Evolutionary conservation across 108 stramenopile genomes (phyloP), one percentile per base, ranked within the genome.

Genomic region (Seminavis robusta): DNA sequence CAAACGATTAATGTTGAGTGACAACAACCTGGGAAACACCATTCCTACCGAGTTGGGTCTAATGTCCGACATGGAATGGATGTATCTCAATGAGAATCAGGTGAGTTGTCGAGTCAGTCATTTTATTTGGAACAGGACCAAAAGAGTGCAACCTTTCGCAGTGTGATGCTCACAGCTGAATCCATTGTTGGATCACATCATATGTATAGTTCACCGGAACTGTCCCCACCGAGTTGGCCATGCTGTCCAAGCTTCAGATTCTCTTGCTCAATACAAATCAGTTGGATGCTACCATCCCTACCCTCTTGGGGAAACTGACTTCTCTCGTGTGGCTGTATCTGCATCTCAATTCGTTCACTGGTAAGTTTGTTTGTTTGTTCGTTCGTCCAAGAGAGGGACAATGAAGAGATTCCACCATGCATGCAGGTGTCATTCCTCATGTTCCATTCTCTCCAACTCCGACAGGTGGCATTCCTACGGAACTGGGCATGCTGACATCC

Each of bases 41-140:
- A 49, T 61, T 1, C 59, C 59, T 3, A 29, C 59, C 11, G 59
- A 61, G 47, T 5, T 61, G 6, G 47, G 47, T 3, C 17, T 33
- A 28, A 19, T 61, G 36, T 11, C 24, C 8, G 21, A 21, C 13
- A 20, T 49, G 9, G 43, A 38, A 26, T 9, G 26, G 20, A 0
- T 61, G 10, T 43, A 32, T 40, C 24, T 61, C 11, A 20, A 47
- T 17, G 47, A 45, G 24, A 61, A 61, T 38, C 11, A 26, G 31
- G 17, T 40, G 54, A 40, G n/a, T n/a, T n/a, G n/a, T n/a, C n/a
- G n/a, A n/a, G n/a, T n/a, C n/a, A n/a, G n/a, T n/a, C n/a, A n/a
- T n/a, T n/a, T n/a, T n/a, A 19, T 40, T 5, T 2, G 39, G 16
- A 19, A 40, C 2, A 2, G 39, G 39, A 19, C 3, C 39, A 40